These are phyloP conservation scores for Lippia alba DNA, from an alignment of 305 asterid genomes.

Conservation along the genomic window DNA sequence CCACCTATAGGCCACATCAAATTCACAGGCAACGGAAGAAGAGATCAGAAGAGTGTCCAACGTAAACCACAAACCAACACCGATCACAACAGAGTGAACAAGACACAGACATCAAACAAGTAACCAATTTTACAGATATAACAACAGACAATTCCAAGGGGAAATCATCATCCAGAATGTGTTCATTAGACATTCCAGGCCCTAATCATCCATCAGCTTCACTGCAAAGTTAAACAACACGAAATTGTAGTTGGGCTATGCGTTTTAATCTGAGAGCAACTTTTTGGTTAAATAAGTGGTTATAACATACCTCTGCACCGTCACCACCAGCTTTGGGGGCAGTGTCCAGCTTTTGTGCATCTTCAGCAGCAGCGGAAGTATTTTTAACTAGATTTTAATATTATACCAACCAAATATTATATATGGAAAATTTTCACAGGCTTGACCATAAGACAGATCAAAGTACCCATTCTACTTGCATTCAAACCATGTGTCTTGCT, in stretches of 20 bases:
- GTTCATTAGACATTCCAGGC: constrained; percentile 34
- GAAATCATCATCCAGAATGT: constrained; percentile 33
- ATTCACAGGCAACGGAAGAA: constrained; percentile 31
- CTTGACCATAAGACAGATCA: too few species aligned
- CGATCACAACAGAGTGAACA: constrained; percentile 36
- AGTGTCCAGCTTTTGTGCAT: constrained; percentile 60
- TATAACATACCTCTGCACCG: constrained; percentile 62
- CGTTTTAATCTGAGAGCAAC: background rate
- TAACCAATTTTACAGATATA: constrained; percentile 32
- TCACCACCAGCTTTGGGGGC: constrained; percentile 63
- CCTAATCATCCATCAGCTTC: constrained; percentile 43
- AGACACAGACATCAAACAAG: constrained; percentile 40
- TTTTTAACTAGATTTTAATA: constrained; percentile 23
- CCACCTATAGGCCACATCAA: constrained; percentile 64
- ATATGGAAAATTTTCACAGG: background rate
- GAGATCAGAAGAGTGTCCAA: constrained; percentile 27
- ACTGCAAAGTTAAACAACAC: constrained; percentile 51
- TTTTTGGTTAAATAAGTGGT: background rate
- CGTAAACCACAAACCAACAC: constrained; percentile 46
- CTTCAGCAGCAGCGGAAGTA: constrained; percentile 49
- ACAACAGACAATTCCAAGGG: constrained; percentile 34
- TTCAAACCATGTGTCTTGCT: background rate
- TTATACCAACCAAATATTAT: background rate
- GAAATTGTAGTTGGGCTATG: constrained; percentile 3
- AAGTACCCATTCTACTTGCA: too few species aligned